Evolutionary conservation across 352 stramenopile genomes (phyloP).

Genomic region (Phytopythium boreale): DNA sequence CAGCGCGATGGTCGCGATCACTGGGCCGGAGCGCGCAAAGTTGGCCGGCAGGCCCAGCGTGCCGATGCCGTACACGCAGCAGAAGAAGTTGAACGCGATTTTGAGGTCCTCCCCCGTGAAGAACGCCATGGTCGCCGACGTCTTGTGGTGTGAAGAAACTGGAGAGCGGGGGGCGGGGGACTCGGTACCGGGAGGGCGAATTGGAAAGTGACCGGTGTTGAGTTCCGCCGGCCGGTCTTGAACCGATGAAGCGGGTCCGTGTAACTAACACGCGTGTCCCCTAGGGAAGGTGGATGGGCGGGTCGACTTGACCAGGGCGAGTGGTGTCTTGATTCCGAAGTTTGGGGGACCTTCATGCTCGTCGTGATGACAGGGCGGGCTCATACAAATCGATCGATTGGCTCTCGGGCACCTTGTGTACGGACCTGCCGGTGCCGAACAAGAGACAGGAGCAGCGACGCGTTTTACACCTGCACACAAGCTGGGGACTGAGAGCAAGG

Average conservation of each 20-base stretch:
- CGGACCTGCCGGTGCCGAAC: neutral
- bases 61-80: slow-evolving; percentile 63
- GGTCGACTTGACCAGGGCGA: neutral
- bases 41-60: slow-evolving; percentile 62
- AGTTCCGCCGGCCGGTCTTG: neutral
- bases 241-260: neutral
- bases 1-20: slow-evolving; percentile 41
- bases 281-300: neutral
- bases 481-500: neutral
- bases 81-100: slow-evolving; percentile 65
- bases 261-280: neutral
- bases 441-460: neutral
- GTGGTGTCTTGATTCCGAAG: neutral
- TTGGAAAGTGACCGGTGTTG: slow-evolving; percentile 10
- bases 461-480: neutral
- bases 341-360: neutral
- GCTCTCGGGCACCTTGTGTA: neutral
- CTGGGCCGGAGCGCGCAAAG: slow-evolving; percentile 48
- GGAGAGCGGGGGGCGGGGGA: neutral
- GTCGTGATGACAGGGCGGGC: neutral
- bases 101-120: slow-evolving; percentile 66
- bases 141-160: slow-evolving; percentile 11
- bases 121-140: slow-evolving; percentile 29
- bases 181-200: neutral
- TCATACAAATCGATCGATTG: slow-evolving; percentile 1